These are phyloP conservation scores for Chondrostereum purpureum DNA, from an alignment of 1,284 basidiomycete species.

Conservation along the genomic window DNA sequence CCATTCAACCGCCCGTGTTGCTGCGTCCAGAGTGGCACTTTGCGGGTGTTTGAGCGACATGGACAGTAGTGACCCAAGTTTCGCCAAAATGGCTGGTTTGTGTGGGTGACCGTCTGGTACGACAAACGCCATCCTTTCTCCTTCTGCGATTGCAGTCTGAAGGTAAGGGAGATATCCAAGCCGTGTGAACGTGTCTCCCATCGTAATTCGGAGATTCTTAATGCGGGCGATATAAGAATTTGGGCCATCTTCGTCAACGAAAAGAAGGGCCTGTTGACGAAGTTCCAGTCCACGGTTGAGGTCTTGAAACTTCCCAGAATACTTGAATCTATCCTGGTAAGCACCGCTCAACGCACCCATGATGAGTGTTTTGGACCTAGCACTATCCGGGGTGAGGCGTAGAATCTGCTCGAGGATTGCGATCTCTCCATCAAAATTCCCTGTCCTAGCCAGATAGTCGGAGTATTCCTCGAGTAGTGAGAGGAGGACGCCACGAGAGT, in stretches of 20 bases:
- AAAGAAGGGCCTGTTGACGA: background rate
- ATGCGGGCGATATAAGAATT: background rate
- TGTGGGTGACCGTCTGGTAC: background rate
- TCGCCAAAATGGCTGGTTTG: background rate
- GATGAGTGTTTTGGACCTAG: background rate
- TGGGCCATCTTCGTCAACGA: background rate
- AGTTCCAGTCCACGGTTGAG: background rate
- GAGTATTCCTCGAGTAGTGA: too few relatives aligned
- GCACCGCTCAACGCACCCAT: background rate
- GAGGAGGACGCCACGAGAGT: too few relatives aligned
- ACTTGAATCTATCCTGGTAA: background rate
- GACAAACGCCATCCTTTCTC: background rate
- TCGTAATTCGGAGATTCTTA: background rate
- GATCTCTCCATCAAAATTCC: too few relatives aligned
- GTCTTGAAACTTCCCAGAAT: background rate
- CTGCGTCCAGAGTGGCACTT: background rate
- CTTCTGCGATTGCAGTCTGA: background rate
- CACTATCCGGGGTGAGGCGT: background rate
- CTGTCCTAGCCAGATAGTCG: too few relatives aligned
- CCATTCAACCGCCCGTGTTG: background rate
- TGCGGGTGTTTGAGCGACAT: too few relatives aligned
- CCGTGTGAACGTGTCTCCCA: background rate
- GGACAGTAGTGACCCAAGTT: background rate
- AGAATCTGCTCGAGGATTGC: too few relatives aligned
- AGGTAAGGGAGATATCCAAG: background rate